Percentiles rank a stretch among this genome's conserved stretches.
Conservation (phyloP, 2,329 filamentous ascomycete genomes). For the Daldinia eschscholtzii region DNA sequence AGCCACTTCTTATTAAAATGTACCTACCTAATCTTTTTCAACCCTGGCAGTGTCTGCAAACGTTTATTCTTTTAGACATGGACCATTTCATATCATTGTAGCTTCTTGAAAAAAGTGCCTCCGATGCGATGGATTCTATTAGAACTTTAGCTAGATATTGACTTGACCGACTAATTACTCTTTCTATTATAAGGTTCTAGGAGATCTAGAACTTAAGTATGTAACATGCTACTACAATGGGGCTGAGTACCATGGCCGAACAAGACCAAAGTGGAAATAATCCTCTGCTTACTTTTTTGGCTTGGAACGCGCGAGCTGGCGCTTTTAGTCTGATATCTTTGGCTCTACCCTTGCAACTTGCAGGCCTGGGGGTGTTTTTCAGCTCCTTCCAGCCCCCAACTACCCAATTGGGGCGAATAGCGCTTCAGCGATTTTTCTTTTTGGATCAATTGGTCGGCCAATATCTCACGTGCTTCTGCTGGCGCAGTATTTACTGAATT, state of each 20-base stretch:
- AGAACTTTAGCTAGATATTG: no score
- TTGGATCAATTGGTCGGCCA: slow-evolving; percentile 1
- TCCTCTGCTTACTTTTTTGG: background rate
- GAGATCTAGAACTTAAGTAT: background rate
- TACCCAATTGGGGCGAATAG: background rate
- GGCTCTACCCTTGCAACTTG: background rate
- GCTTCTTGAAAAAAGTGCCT: no score
- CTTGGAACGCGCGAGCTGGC: background rate
- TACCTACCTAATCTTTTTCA: no score
- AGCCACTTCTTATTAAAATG: no score
- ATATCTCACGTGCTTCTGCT: slow-evolving; percentile 1
- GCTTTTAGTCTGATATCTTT: background rate
- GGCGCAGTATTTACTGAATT: background rate
- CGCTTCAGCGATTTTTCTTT: background rate
- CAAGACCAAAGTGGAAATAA: background rate
- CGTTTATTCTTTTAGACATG: no score
- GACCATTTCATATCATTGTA: no score
- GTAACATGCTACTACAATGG: background rate
- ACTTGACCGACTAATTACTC: background rate
- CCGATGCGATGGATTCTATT: no score
- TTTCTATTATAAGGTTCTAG: background rate
- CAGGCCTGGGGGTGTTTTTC: background rate
- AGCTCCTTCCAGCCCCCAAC: slow-evolving; percentile 10
- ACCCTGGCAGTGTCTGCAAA: no score
- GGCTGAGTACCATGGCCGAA: background rate